Evolutionary conservation across 176 grass and related monocot genomes (phyloP).

Genomic region (Phoenix dactylifera): DNA sequence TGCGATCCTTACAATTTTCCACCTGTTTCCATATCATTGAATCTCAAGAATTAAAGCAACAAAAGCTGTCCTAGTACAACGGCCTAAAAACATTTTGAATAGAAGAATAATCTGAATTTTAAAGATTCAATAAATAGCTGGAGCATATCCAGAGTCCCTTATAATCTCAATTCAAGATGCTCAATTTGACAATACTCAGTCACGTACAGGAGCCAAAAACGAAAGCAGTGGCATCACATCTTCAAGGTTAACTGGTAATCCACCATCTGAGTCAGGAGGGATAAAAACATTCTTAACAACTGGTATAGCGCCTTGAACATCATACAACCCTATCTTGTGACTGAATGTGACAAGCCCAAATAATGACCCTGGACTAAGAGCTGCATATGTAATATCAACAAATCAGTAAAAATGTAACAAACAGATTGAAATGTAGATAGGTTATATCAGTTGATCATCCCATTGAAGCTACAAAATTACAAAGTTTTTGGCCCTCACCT

Average conservation of each 20-base stretch:
- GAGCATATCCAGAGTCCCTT: too few species aligned
- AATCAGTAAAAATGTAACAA: too few species aligned
- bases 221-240: conserved; percentile 85
- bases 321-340: conserved; percentile 94
- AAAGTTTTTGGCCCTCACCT: conserved; percentile 33
- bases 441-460: too few species aligned
- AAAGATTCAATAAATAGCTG: too few species aligned
- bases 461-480: too few species aligned
- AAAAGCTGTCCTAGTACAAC: too few species aligned
- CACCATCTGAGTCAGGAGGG: conserved; percentile 47
- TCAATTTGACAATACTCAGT: not conserved
- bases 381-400: conserved; percentile 20
- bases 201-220: conserved; percentile 86
- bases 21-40: conserved; percentile 32
- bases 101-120: too few species aligned
- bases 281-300: conserved; percentile 92
- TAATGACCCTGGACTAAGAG: conserved; percentile 74
- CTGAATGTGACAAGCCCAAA: conserved; percentile 94
- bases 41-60: too few species aligned
- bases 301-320: conserved; percentile 81
- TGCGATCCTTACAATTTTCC: conserved; percentile 70
- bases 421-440: too few species aligned
- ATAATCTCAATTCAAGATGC: not conserved
- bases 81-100: too few species aligned
- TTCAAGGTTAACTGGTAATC: conserved; percentile 55